Conservation (phyloP, 805 yeast genomes). For the Metschnikowia anglica region DNA sequence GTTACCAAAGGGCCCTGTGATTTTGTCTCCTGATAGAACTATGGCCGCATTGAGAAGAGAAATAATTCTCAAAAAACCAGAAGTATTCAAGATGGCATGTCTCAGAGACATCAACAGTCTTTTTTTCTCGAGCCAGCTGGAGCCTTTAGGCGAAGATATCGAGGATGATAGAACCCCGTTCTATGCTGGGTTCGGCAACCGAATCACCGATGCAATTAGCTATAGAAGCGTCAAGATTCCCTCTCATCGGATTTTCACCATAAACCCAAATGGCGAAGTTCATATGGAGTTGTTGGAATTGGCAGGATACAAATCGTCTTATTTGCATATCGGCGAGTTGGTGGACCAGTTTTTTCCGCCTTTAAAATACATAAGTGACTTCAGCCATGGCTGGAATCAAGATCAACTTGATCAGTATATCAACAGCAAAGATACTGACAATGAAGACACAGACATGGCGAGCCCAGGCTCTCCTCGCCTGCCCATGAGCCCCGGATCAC, state of each 20-base stretch:
- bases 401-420: constrained; percentile 37
- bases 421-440: constrained; percentile 17
- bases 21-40: constrained; percentile 91
- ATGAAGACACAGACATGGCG: constrained; percentile 5
- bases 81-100: constrained; percentile 98
- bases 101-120: constrained; percentile 78
- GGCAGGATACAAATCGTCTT: constrained; percentile 88
- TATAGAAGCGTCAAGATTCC: constrained; percentile 94
- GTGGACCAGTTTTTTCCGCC: constrained; percentile 99
- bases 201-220: constrained; percentile 94
- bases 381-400: constrained; percentile 36
- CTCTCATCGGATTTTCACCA: constrained; percentile 89
- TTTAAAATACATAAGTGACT: constrained; percentile 31
- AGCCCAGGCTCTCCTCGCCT: constrained; percentile 22
- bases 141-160: constrained; percentile 9
- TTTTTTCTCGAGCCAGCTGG: constrained; percentile 40
- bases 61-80: constrained; percentile 91
- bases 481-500: constrained; percentile 23
- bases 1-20: constrained; percentile 90
- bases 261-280: constrained; percentile 94
- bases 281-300: constrained; percentile 94
- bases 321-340: constrained; percentile 84
- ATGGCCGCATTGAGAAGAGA: constrained; percentile 93
- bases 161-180: constrained; percentile 71
- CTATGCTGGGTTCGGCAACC: constrained; percentile 95